Evolutionary conservation across 1,284 basidiomycete genomes (phyloP).

Genomic region (Ganoderma meredithae): DNA sequence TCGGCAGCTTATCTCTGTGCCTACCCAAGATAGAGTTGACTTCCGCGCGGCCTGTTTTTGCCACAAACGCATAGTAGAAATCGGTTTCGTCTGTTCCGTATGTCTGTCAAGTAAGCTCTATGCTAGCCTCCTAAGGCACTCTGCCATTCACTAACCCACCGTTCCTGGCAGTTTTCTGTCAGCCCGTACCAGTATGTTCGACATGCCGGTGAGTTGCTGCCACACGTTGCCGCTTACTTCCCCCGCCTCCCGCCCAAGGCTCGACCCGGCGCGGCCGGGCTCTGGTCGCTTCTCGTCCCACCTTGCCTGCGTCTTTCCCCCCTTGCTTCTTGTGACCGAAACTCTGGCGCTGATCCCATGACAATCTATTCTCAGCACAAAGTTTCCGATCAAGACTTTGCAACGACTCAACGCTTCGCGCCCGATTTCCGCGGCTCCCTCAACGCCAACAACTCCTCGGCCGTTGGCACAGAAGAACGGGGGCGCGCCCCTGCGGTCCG

Average conservation of each 20-base stretch:
- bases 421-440: conserved; percentile 41
- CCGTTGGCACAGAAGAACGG: conserved; percentile 30
- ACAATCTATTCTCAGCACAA: conserved; percentile 64
- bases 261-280: conserved; percentile 12
- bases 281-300: conserved; percentile 24
- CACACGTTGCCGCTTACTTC: conserved; percentile 13
- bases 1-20: conserved; percentile 81
- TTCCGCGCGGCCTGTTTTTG: conserved; percentile 99
- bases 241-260: conserved; percentile 1
- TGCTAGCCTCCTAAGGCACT: conserved; percentile 8
- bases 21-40: conserved; percentile 94
- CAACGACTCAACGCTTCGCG: conserved; percentile 77
- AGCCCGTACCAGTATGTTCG: conserved; percentile 91
- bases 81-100: conserved; percentile 98
- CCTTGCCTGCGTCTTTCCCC: not conserved
- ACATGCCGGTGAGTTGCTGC: conserved; percentile 79
- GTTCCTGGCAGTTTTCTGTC: conserved; percentile 66
- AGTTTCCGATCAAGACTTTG: conserved; percentile 90
- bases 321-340: not conserved
- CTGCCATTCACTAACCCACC: conserved; percentile 9
- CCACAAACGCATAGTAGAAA: conserved; percentile 95
- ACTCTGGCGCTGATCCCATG: conserved; percentile 14
- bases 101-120: conserved; percentile 86
- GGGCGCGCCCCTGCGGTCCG: conserved; percentile 23
- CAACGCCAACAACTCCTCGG: conserved; percentile 24